These are phyloP conservation scores for Leishmania braziliensis DNA, from an alignment of 208 protist genomes.

Conservation along the genomic window DNA sequence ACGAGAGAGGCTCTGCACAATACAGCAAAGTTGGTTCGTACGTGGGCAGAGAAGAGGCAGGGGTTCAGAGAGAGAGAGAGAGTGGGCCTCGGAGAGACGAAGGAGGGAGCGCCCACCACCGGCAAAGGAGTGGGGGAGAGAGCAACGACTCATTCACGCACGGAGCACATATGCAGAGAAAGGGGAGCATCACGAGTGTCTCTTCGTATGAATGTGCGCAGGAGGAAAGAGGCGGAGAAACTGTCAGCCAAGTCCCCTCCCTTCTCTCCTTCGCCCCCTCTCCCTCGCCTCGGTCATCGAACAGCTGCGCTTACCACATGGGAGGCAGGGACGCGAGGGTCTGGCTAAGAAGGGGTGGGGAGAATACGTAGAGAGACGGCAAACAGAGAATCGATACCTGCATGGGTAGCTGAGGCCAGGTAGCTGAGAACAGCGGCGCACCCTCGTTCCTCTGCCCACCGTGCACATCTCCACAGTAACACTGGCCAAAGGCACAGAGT, in stretches of 20 bases:
- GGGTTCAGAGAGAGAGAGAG: not conserved
- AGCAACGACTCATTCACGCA: too few relatives aligned
- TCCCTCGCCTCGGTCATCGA: not conserved
- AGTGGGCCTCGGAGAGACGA: not conserved
- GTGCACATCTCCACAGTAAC: not conserved
- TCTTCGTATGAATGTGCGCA: not conserved
- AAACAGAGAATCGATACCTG: not conserved
- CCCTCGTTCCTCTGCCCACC: not conserved
- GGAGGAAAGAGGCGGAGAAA: not conserved
- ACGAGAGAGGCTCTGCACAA: not conserved
- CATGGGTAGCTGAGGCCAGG: not conserved
- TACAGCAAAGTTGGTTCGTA: not conserved
- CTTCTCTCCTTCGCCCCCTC: not conserved
- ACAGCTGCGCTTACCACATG: not conserved
- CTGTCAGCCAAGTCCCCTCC: not conserved
- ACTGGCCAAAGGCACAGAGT: not conserved
- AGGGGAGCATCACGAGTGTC: not conserved
- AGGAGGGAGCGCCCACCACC: not conserved
- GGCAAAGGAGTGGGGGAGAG: not conserved
- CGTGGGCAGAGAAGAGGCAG: not conserved
- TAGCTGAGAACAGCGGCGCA: not conserved
- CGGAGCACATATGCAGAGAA: not conserved
- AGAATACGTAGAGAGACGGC: not conserved
- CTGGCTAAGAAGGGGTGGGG: not conserved
- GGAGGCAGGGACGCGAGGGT: not conserved